phyloP scores from a whole-genome alignment of 768 basidiomycete genomes.

The Kockovaella imperatae region DNA sequence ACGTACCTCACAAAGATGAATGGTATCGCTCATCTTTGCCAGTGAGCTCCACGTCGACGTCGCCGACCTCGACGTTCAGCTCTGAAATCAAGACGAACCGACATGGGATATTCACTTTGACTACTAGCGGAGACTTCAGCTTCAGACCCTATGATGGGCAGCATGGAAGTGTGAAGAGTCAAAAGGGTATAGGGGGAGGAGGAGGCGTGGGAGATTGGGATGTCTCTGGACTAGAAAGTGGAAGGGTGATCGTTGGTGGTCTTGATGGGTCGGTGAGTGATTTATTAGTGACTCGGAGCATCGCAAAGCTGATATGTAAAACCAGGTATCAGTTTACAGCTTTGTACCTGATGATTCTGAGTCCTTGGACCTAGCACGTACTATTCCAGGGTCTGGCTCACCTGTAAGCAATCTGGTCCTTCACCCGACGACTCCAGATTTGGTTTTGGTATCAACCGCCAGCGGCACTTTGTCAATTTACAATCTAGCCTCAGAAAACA shows the following conservation, averaged over 20 bases:
- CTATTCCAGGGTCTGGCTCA: constrained; percentile 13
- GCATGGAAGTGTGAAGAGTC: neutral
- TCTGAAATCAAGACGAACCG: constrained; percentile 29
- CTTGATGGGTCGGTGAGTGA: constrained; percentile 29
- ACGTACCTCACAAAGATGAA: constrained; percentile 18
- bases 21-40: constrained; percentile 23
- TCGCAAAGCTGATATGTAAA: neutral
- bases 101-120: constrained; percentile 26
- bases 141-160: constrained; percentile 15
- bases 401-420: constrained; percentile 17
- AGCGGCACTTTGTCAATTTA: constrained; percentile 17
- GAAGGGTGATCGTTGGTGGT: constrained; percentile 21
- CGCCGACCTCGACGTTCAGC: constrained; percentile 20
- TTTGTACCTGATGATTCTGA: neutral
- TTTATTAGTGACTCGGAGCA: neutral
- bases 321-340: constrained; percentile 10
- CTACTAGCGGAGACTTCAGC: constrained; percentile 18
- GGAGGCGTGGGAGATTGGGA: constrained; percentile 38
- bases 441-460: constrained; percentile 21
- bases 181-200: constrained; percentile 19
- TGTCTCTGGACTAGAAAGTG: constrained; percentile 23
- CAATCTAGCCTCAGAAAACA: constrained; percentile 12
- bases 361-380: neutral
- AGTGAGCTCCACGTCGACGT: constrained; percentile 1
- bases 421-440: constrained; percentile 27